Percentiles rank a stretch among this genome's conserved stretches.
phyloP scores from a whole-genome alignment of 2,329 filamentous ascomycete species.

The Penicillium janthinellum region DNA sequence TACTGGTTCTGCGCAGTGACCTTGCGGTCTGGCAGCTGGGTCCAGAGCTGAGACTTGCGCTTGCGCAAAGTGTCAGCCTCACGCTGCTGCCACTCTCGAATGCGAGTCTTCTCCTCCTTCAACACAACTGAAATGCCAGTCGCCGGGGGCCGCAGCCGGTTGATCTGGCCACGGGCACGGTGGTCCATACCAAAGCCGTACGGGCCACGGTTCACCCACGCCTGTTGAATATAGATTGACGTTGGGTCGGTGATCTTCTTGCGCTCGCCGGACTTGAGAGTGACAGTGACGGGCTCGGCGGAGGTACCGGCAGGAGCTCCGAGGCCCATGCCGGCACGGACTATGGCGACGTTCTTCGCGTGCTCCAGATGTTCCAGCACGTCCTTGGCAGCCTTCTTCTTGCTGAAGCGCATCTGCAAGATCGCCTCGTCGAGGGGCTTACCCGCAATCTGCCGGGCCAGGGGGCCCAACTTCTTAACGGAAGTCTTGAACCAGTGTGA shows the following conservation, averaged over 20 bases:
- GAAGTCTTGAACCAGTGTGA: constrained; percentile 78
- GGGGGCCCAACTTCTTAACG: constrained; percentile 84
- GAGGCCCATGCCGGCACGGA: constrained; percentile 82
- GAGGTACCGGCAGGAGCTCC: constrained; percentile 31
- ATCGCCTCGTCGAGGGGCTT: constrained; percentile 95
- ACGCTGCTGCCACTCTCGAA: constrained; percentile 77
- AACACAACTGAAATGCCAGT: constrained; percentile 78
- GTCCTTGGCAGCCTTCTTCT: constrained; percentile 87
- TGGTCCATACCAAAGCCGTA: constrained; percentile 65
- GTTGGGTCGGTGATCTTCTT: constrained; percentile 72
- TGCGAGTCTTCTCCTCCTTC: constrained; percentile 90
- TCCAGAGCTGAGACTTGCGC: constrained; percentile 76
- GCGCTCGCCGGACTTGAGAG: constrained; percentile 73
- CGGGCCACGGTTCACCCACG: constrained; percentile 82
- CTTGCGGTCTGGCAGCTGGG: constrained; percentile 81
- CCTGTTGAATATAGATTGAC: constrained; percentile 86
- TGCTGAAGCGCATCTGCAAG: constrained; percentile 90
- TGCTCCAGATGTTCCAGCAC: constrained; percentile 77
- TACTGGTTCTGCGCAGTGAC: constrained; percentile 84
- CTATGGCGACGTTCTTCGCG: constrained; percentile 79
- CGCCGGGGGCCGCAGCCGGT: constrained; percentile 68
- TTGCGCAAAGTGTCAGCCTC: constrained; percentile 76
- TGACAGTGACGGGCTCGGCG: constrained; percentile 59
- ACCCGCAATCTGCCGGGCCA: constrained; percentile 85
- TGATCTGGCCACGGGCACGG: constrained; percentile 73